Evolutionary conservation across 2,329 filamentous ascomycete species (phyloP).

Genomic region (Calonectria fujianensis): DNA sequence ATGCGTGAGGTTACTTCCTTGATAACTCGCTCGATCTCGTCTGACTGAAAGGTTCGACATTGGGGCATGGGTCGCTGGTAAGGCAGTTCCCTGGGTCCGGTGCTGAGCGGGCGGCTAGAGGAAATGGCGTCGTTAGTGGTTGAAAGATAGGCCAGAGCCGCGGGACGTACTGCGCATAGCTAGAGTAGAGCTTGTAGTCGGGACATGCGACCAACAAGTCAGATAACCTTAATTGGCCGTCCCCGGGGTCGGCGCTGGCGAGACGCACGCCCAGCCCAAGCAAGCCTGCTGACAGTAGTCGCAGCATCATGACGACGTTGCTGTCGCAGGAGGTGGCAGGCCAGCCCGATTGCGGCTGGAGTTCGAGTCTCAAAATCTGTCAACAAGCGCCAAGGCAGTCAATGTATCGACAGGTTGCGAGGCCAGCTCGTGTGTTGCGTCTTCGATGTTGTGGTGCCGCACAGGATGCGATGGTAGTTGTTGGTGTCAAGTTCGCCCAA

Average conservation of each 20-base stretch:
- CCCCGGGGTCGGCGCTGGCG: constrained; percentile 46
- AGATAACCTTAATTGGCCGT: constrained; percentile 49
- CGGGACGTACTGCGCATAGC: constrained; percentile 62
- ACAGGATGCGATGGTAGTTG: background rate
- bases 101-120: constrained; percentile 83
- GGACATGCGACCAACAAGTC: constrained; percentile 60
- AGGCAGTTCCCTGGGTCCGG: constrained; percentile 86
- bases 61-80: constrained; percentile 87
- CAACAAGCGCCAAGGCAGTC: background rate
- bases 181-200: constrained; percentile 64
- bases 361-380: too few relatives aligned
- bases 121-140: background rate
- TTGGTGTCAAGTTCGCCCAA: background rate
- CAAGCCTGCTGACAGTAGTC: constrained; percentile 53
- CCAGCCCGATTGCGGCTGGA: background rate
- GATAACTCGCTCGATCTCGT: constrained; percentile 92
- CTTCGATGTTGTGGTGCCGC: background rate
- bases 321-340: background rate
- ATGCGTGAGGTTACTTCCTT: constrained; percentile 86
- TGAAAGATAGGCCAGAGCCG: background rate
- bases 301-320: constrained; percentile 52
- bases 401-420: background rate
- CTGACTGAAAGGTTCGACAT: constrained; percentile 93
- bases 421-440: constrained; percentile 24
- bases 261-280: constrained; percentile 51